Base-by-base conservation (phyloP, 345 rosid genomes). In the Camelina sativa region DNA sequence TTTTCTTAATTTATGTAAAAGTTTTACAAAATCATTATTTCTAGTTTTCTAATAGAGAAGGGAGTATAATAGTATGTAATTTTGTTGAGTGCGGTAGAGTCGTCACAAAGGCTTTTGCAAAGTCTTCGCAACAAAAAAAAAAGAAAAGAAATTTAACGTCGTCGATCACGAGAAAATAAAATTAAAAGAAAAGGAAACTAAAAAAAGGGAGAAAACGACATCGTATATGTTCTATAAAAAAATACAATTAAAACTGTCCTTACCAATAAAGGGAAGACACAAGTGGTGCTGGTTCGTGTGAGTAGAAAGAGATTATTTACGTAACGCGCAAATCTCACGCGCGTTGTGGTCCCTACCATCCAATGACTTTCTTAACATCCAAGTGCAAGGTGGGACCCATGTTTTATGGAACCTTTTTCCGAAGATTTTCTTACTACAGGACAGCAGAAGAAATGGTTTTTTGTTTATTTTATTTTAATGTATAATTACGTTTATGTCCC, bases 291-390 rank as follows among this genome's bases (percentile, higher is more conserved):
- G 71, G 65, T 76, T 67, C 38, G 67, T 77, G 75, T 23, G 30
- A 28, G 30, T 28, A 28, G 30, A 28, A 28, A 28, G 30, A 25
- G 55, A 6, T 3, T 38, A 0, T 9, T 50, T 38, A 75, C 57
- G 64, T 69, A 62, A 69, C 48, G 74, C 69, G 61, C 73, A 38
- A 15, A 59, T 16, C 2, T 4, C 65, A 76, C 70, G 76, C 80
- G 80, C 80, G 11, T 1, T 11, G 48, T 71, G 67, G 62, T 5
- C 53, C 76, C 71, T 7, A 71, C 55, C 34, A 16, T 38, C 67
- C 62, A 71, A 65, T 65, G 72, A 77, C 80, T 77, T 77, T 77
- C 80, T 64, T 77, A 70, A 70, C 61, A 15, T 63, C 65, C 37
- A 63, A 70, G 65, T 76, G 50, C 70, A 2, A 7, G 41, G 56